Base-by-base conservation (phyloP, 1,284 basidiomycete species). In the Bjerkandera adusta region DNA sequence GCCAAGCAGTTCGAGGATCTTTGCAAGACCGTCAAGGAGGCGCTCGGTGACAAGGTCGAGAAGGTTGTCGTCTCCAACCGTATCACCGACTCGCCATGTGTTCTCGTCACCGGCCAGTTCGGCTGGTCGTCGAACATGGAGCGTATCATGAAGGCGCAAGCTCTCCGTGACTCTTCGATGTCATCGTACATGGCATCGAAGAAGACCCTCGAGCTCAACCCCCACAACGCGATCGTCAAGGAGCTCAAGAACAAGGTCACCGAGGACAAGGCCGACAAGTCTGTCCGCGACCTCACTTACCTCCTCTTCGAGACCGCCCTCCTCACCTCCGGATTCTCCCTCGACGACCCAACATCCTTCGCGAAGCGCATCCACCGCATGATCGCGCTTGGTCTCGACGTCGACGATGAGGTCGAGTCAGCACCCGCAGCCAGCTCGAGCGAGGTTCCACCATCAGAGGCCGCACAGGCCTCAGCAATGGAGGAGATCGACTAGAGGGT, bases 71-170 rank as follows among this genome's bases (percentile, higher is more conserved):
- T 98, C 60, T 98, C 97, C 45, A 98, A 97, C 85, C 93, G 96
- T 71, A 95, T 97, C 76, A 80, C 83, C 63, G 92, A 96, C 72
- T 97, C 94, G 22, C 94, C 94, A 48, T 96, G 92, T 65, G 92
- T 97, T 34, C 87, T 97, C 63, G 96, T 98, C 65, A 98, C 97
- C 56, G 96, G 95, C 55, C 94, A 97, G 69, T 99, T 97, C 69
- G 95, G 96, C 53, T 99, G 97, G 97, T 97, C 94, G 38, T 94
- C 95, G 56, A 98, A 98, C 83, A 97, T 98, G 95, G 92, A 97
- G 73, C 90, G 96, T 69, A 97, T 99, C 80, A 99, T 99, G 97
- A 97, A 97, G 76, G 95, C 96, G 13, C 97, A 99, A 74, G 96
- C 96, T 38, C 88, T 98, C 51, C 92, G 96, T 60, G 96, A 99